Conservation (phyloP, 768 basidiomycete genomes). For the Mycena haematopus region DNA sequence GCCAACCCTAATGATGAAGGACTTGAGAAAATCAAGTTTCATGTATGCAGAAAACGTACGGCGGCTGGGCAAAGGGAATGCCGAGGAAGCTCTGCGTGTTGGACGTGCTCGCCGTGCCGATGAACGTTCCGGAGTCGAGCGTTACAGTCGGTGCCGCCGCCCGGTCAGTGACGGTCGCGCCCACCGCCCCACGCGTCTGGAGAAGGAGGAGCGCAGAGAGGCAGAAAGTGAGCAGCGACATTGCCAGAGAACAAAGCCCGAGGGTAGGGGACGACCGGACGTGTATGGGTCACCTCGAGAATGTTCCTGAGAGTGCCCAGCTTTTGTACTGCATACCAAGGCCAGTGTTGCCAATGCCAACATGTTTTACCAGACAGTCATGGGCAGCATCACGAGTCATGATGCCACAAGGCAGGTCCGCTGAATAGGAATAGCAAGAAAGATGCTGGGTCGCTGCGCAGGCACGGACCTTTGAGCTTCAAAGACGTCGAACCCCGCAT, state of each 20-base stretch:
- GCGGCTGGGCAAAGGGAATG: conserved; percentile 62
- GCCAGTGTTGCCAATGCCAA: too few species aligned
- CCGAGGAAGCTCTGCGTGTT: conserved; percentile 48
- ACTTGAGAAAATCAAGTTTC: not conserved
- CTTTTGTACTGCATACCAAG: conserved; percentile 4
- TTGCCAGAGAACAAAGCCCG: not conserved
- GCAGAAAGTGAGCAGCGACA: conserved; percentile 15
- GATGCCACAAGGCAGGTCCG: not conserved
- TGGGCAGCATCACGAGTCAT: conserved; percentile 11
- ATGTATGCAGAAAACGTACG: conserved; percentile 38
- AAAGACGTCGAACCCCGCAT: not conserved
- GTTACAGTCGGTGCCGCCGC: conserved; percentile 33
- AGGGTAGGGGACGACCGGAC: conserved; percentile 8
- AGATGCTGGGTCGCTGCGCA: not conserved
- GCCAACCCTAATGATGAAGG: conserved; percentile 37
- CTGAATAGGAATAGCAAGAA: not conserved
- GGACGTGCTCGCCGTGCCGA: conserved; percentile 33
- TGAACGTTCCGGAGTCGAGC: conserved; percentile 41
- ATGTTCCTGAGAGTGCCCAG: not conserved
- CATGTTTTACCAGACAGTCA: not conserved
- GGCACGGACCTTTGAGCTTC: not conserved
- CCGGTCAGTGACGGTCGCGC: conserved; percentile 7
- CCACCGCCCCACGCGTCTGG: conserved; percentile 9
- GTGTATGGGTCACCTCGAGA: conserved; percentile 12
- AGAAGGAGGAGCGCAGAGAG: conserved; percentile 14